Evolutionary conservation across 148 eudicot genomes (phyloP), one percentile per base, ranked within the genome.

Genomic region (Rhododendron henanense): DNA sequence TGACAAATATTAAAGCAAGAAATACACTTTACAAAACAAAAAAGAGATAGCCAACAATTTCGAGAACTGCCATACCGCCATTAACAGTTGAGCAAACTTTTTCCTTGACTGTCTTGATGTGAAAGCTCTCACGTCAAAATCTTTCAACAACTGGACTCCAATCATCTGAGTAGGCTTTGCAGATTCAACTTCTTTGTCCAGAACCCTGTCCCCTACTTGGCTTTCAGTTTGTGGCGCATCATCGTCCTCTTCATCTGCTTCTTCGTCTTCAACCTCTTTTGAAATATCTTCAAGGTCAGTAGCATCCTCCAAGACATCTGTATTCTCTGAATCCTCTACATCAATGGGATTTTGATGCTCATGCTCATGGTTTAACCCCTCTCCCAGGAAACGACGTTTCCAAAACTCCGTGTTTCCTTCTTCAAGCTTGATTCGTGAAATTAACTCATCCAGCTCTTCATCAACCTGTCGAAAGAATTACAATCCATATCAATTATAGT

Each of bases 351-450:
- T 91, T 79, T 73, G 88, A 47, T 82, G 87, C 65, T 92, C 13
- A 10, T 65, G 76, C 41, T 33, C 92, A 84, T 89, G 85, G 69
- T 85, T 92, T 78, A 90, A 85, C 44, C 89, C 92, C 90, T 96
- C 99, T 84, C 98, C 99, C 63, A 97, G 96, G 90, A 97, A 97
- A 84, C 99, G 97, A 65, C 94, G 91, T 91, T 85, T 97, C 99
- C 99, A 97, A 88, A 92, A 97, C 89, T 97, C 98, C 18, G 99
- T 97, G 84, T 97, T 94, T 81, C 99, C 99, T 89, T 97, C 98
- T 88, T 97, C 86, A 87, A 95, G 88, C 90, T 92, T 94, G 79
- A 97, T 95, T 88, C 97, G 92, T 76, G 98, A 97, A 87, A 97
- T 94, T 73, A 97, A 78, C 85, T 95, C 98, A 77, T 97, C 95